Percentiles rank a stretch among this genome's conserved stretches.
Evolutionary conservation across 2,329 filamentous ascomycete genomes (phyloP).

Genomic region (Didymellaceae sp.): DNA sequence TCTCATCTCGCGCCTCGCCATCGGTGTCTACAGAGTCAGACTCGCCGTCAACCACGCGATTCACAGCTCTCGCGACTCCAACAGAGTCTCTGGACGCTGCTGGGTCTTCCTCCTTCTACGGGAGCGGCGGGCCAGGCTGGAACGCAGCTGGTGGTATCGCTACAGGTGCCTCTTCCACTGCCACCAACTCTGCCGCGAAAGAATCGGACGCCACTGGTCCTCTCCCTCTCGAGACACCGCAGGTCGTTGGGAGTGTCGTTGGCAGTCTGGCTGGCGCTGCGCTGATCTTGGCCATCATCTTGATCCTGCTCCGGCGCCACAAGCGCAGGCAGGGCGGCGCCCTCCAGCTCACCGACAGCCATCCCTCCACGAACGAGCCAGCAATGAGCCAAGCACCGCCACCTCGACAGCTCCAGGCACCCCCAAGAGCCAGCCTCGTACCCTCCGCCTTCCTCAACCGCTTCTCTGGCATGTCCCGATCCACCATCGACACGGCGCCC

Average conservation of each 20-base stretch:
- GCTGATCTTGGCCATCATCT: conserved; percentile 56
- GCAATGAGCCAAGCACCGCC: conserved; percentile 45
- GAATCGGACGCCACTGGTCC: conserved; percentile 18
- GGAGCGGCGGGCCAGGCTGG: conserved; percentile 4
- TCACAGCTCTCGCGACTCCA: not conserved
- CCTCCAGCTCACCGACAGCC: conserved; percentile 40
- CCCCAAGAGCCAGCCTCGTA: conserved; percentile 49
- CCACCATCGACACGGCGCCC: conserved; percentile 46
- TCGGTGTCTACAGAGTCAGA: not conserved
- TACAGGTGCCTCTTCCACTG: conserved; percentile 22
- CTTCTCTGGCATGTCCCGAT: conserved; percentile 48
- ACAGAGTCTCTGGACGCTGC: conserved; percentile 12
- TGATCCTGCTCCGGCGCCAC: conserved; percentile 62
- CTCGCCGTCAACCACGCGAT: not conserved
- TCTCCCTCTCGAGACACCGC: conserved; percentile 54
- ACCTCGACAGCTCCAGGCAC: conserved; percentile 29
- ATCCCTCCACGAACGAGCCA: conserved; percentile 35
- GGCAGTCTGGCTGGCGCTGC: conserved; percentile 66
- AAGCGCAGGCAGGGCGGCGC: conserved; percentile 46
- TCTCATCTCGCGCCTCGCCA: conserved; percentile 3
- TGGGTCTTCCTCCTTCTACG: conserved; percentile 12
- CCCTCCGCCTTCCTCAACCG: conserved; percentile 49
- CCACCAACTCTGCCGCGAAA: conserved; percentile 18
- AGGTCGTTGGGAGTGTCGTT: conserved; percentile 67
- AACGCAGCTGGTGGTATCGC: conserved; percentile 13